Percentiles rank a stretch among this genome's conserved stretches.
Evolutionary conservation across 768 basidiomycete genomes (phyloP).

Genomic region (Pholiota molesta): DNA sequence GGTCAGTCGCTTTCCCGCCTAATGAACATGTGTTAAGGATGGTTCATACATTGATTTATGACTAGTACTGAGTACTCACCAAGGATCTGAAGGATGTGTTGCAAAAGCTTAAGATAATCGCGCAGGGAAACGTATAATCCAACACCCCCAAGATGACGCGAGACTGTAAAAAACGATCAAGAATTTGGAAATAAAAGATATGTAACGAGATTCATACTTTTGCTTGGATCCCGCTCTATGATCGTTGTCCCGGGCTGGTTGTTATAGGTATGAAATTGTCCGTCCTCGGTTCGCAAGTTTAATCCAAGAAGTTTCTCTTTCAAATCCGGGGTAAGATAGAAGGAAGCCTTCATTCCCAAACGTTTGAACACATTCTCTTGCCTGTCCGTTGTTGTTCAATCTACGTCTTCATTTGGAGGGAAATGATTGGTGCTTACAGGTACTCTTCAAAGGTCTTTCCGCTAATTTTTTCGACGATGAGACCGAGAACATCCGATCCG

Average conservation of each 20-base stretch:
- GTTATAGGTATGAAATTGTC: constrained; percentile 19
- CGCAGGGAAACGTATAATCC: background rate
- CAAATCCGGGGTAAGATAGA: constrained; percentile 31
- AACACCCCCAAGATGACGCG: background rate
- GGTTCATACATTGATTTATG: background rate
- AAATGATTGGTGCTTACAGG: constrained; percentile 18
- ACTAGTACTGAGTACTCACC: background rate
- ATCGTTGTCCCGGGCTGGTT: constrained; percentile 17
- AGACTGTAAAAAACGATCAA: background rate
- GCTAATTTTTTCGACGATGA: constrained; percentile 29
- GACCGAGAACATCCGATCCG: constrained; percentile 30
- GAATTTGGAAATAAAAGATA: too few relatives aligned
- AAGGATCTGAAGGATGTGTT: constrained; percentile 2
- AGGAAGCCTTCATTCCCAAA: constrained; percentile 30
- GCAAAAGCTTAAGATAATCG: constrained; percentile 7
- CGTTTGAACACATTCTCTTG: constrained; percentile 34
- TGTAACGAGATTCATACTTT: constrained; percentile 19
- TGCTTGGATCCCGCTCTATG: constrained; percentile 28
- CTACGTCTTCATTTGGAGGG: background rate
- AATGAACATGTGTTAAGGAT: background rate
- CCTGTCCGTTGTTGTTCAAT: constrained; percentile 15
- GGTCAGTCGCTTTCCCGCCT: constrained; percentile 12
- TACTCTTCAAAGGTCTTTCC: constrained; percentile 32
- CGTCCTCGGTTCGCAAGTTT: constrained; percentile 23
- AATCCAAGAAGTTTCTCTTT: constrained; percentile 22